phyloP scores from a whole-genome alignment of 2,329 filamentous ascomycete genomes.

The Periglandula ipomoeae region DNA sequence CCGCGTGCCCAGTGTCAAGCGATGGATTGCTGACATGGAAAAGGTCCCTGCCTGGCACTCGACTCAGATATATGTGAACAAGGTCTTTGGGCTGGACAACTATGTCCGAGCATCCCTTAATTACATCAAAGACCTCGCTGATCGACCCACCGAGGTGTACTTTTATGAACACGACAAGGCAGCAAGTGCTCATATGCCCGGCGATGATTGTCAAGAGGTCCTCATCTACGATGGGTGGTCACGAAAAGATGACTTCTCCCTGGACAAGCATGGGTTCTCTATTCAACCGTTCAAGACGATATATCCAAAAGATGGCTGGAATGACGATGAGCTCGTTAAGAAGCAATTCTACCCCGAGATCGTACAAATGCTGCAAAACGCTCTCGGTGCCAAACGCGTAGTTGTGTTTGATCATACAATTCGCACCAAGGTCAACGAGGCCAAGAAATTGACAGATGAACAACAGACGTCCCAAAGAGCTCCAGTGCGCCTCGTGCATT shows the following conservation, averaged over 20 bases:
- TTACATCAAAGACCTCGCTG: neutral
- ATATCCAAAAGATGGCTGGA: neutral
- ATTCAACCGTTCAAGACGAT: constrained; percentile 1
- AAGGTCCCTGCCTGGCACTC: neutral
- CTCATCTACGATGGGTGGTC: constrained; percentile 1
- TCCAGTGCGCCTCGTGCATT: constrained; percentile 2
- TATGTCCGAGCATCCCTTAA: neutral
- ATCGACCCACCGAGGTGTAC: neutral
- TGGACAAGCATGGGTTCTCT: constrained; percentile 4
- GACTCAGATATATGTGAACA: neutral
- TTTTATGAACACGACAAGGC: neutral
- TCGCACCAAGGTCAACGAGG: constrained; percentile 2
- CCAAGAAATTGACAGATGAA: constrained; percentile 3
- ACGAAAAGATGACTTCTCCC: neutral
- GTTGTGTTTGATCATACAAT: constrained; percentile 4
- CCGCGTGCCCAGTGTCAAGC: too few species aligned
- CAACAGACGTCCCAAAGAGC: constrained; percentile 1
- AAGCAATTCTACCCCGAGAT: constrained; percentile 3
- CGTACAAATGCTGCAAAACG: neutral
- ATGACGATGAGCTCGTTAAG: neutral
- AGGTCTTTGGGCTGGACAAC: neutral
- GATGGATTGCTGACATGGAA: too few species aligned
- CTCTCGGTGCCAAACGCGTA: neutral
- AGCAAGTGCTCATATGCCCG: neutral
- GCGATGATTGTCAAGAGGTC: constrained; percentile 1